These are phyloP conservation scores for Fraxinus floribunda DNA, from an alignment of 305 asterid genomes.

Conservation along the genomic window DNA sequence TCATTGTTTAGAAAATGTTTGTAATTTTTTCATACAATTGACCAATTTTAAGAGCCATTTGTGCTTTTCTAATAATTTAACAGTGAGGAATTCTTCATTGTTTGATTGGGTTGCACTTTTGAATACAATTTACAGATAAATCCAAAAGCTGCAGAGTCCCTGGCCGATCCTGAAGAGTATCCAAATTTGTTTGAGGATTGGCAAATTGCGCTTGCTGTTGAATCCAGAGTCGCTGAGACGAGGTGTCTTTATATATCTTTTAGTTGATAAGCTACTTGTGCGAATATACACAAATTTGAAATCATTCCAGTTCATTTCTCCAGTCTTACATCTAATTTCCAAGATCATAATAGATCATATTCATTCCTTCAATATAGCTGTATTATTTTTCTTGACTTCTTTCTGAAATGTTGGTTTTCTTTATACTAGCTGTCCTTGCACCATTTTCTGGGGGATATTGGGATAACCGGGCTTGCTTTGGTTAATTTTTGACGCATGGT, in stretches of 20 bases:
- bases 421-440: slow-evolving; percentile 4
- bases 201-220: slow-evolving; percentile 88
- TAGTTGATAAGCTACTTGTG: not conserved
- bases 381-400: not conserved
- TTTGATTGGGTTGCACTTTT: slow-evolving; percentile 21
- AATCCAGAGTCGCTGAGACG: slow-evolving; percentile 64
- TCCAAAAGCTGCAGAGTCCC: slow-evolving; percentile 95
- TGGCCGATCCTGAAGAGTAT: slow-evolving; percentile 93
- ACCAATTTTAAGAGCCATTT: not conserved
- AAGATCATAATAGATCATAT: slow-evolving; percentile 11
- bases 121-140: slow-evolving; percentile 55
- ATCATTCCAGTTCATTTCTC: slow-evolving; percentile 9
- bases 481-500: not conserved
- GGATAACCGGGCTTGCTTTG: slow-evolving; percentile 2
- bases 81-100: not conserved
- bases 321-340: slow-evolving; percentile 1
- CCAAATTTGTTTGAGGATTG: slow-evolving; percentile 91
- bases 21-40: not conserved
- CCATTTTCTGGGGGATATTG: slow-evolving; percentile 17
- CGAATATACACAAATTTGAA: not conserved
- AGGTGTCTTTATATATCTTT: slow-evolving; percentile 41
- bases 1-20: not conserved
- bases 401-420: not conserved
- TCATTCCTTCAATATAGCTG: slow-evolving; percentile 1
- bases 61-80: not conserved